These are phyloP conservation scores for Mycena belliarum DNA, from an alignment of 768 basidiomycete genomes.

Conservation along the genomic window DNA sequence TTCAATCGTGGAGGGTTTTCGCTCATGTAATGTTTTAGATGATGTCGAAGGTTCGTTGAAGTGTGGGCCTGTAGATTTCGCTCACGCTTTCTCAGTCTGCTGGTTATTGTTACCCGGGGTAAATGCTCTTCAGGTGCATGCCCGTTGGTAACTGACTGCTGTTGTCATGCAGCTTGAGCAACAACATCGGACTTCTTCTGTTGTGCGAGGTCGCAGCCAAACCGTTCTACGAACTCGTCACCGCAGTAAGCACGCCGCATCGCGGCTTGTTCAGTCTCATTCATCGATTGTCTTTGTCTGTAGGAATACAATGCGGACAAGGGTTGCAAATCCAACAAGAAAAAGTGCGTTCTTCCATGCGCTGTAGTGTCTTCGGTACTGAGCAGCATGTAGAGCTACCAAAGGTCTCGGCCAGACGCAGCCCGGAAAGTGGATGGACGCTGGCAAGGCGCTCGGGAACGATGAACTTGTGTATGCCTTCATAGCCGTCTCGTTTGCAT, in stretches of 20 bases:
- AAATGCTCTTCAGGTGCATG: conserved; percentile 29
- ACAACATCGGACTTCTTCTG: conserved; percentile 53
- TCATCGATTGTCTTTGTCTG: neutral
- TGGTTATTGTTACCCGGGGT: conserved; percentile 55
- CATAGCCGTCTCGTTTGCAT: neutral
- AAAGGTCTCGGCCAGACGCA: conserved; percentile 56
- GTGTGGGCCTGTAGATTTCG: neutral
- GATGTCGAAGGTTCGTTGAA: conserved; percentile 55
- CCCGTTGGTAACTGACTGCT: conserved; percentile 2
- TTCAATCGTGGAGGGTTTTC: neutral
- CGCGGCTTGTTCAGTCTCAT: neutral
- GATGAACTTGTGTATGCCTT: conserved; percentile 36
- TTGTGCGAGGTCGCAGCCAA: conserved; percentile 62
- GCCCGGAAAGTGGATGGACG: conserved; percentile 60
- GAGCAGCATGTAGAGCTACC: conserved; percentile 41
- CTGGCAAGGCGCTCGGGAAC: conserved; percentile 49
- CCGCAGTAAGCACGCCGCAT: conserved; percentile 33
- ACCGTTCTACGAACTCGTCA: conserved; percentile 50
- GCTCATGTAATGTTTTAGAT: conserved; percentile 37
- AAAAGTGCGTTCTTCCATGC: conserved; percentile 33
- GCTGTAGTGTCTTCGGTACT: neutral
- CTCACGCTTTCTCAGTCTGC: conserved; percentile 41
- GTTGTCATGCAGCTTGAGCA: conserved; percentile 41
- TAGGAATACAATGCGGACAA: conserved; percentile 52
- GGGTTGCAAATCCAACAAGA: conserved; percentile 43